Evolutionary conservation across 2,329 filamentous ascomycete species (phyloP).

Genomic region (Phialemoniopsis sp.): DNA sequence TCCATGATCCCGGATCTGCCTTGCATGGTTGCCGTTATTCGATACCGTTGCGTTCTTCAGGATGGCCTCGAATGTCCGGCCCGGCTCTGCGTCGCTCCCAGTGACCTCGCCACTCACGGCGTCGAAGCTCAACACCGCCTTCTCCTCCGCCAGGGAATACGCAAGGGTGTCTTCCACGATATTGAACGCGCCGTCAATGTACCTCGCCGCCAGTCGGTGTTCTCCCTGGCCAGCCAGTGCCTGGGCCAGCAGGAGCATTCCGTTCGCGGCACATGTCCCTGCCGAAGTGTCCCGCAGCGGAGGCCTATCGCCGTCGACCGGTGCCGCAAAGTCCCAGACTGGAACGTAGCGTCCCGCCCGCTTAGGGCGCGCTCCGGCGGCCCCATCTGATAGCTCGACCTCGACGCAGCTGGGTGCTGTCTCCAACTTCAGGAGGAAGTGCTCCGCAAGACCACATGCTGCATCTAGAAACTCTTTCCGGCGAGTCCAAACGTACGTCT

Average conservation of each 20-base stretch:
- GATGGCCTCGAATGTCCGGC: conserved; percentile 22
- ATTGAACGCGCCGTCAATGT: not conserved
- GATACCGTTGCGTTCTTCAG: conserved; percentile 28
- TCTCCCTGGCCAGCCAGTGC: conserved; percentile 5
- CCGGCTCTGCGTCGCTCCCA: conserved; percentile 7
- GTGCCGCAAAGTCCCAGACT: conserved; percentile 35
- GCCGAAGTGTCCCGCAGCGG: conserved; percentile 14
- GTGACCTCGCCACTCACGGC: not conserved
- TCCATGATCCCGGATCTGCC: conserved; percentile 27
- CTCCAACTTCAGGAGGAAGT: conserved; percentile 37
- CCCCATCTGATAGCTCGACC: conserved; percentile 11
- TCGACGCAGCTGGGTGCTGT: conserved; percentile 20
- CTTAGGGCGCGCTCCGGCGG: no score
- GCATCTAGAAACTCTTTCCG: conserved; percentile 35
- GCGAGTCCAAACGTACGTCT: conserved; percentile 42
- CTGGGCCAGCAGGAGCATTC: conserved; percentile 14
- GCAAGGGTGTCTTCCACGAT: not conserved
- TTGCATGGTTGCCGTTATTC: conserved; percentile 22
- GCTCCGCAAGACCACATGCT: conserved; percentile 38
- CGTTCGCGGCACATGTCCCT: conserved; percentile 16
- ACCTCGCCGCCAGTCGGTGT: not conserved
- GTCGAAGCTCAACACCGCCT: not conserved
- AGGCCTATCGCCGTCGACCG: conserved; percentile 13
- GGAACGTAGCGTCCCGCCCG: conserved; percentile 17
- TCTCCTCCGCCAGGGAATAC: conserved; percentile 1